These are phyloP conservation scores for Aquanectria penicillioides DNA, from an alignment of 2,329 filamentous ascomycete genomes.

Conservation along the genomic window DNA sequence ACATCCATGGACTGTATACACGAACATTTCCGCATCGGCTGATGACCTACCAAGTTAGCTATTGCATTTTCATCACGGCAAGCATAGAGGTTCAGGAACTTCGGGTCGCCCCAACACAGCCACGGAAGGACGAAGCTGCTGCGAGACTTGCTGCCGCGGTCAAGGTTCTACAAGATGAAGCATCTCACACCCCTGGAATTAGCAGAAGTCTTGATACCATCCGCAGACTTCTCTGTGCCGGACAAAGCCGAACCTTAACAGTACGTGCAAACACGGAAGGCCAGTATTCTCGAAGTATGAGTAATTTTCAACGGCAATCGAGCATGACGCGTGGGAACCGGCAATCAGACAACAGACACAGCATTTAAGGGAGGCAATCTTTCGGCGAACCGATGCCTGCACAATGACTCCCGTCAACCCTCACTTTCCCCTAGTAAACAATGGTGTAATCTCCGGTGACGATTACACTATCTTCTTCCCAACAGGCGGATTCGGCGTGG, in stretches of 20 bases:
- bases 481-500: not conserved
- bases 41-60: constrained; percentile 38
- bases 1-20: constrained; percentile 21
- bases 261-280: not conserved
- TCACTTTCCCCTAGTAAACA: too few relatives aligned
- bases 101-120: not conserved
- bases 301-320: not conserved
- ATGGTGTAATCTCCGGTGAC: not conserved
- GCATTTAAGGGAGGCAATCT: too few relatives aligned
- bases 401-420: too few relatives aligned
- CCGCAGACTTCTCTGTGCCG: not conserved
- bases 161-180: not conserved
- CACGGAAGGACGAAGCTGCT: not conserved
- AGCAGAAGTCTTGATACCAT: not conserved
- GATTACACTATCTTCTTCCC: not conserved
- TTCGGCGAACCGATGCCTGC: too few relatives aligned
- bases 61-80: constrained; percentile 34
- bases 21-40: constrained; percentile 31
- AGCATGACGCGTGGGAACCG: not conserved
- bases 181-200: not conserved
- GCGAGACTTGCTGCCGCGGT: not conserved
- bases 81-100: constrained; percentile 24
- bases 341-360: too few relatives aligned
- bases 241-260: not conserved
- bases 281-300: not conserved